Percentiles rank a stretch among this genome's conserved stretches.
Conservation (phyloP, 2,329 filamentous ascomycete species). For the Colletotrichum endophyticum region DNA sequence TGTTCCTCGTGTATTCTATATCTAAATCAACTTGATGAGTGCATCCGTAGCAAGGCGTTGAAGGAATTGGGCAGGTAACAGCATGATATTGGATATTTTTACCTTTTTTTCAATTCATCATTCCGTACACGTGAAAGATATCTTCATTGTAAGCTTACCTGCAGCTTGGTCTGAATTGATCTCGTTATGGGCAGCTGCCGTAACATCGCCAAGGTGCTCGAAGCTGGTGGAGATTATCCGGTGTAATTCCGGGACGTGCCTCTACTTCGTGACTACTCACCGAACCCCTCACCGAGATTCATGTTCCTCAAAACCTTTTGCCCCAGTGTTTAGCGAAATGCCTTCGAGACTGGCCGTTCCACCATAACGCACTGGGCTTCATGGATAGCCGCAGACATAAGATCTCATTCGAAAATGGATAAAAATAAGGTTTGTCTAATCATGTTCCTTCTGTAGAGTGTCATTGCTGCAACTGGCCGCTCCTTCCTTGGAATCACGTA, state of each 20-base stretch:
- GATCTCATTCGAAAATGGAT: constrained; percentile 9
- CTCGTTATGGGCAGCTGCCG: too few species aligned
- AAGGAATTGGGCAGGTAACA: background rate
- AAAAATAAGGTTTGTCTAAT: constrained; percentile 2
- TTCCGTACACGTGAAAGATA: too few species aligned
- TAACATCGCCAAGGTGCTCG: too few species aligned
- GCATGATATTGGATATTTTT: background rate
- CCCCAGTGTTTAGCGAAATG: background rate
- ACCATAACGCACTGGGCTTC: background rate
- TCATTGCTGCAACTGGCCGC: background rate
- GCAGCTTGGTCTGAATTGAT: too few species aligned
- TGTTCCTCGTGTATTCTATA: background rate
- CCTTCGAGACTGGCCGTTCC: background rate
- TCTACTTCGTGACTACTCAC: background rate
- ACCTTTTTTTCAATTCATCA: background rate
- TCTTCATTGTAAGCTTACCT: too few species aligned
- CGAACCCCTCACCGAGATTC: constrained; percentile 6
- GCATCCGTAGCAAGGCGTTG: constrained; percentile 14
- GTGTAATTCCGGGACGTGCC: too few species aligned
- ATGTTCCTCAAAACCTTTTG: constrained; percentile 1
- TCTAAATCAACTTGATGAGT: background rate
- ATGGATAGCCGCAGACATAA: background rate
- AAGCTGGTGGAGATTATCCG: too few species aligned
- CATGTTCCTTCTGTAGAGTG: background rate
- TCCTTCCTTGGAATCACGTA: background rate